Evolutionary conservation across 257 asterid genomes (phyloP), one percentile per base, ranked within the genome.

Genomic region (Pogostemon cablin): DNA sequence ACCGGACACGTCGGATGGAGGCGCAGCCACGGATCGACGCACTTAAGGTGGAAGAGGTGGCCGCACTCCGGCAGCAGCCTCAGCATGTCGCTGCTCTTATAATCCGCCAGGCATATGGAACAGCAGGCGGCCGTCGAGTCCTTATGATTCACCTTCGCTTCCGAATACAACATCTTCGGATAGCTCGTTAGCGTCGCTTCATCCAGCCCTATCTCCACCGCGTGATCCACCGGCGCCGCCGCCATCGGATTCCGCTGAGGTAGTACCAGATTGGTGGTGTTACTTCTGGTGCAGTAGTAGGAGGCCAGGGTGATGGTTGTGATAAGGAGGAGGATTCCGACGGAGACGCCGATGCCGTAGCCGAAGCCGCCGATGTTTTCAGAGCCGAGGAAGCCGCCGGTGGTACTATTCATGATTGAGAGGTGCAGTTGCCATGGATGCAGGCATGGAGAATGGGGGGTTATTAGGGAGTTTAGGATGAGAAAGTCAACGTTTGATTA

Each of bases 1-100:
- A 93, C 82, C 0, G 98, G 98, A 50, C 98, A 93, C 4, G 98
- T 90, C 0, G 98, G 97, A 79, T 93, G 92, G 72, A 72, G 79
- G 73, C 96, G 81, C 70, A 93, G 80, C 98, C 98, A 93, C 5
- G 91, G 93, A 61, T 93, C 96, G 35, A 93, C 91, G 59, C 98
- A 93, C 63, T 74, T 87, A 6, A 87, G 65, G 69, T 93, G 98
- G 75, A 90, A 93, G 9, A 88, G 75, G 61, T 93, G 98, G 34
- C 89, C 87, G 71, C 98, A 93, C 35, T 88, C 98, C 3, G 98
- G 97, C 81, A 93, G 65, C 44, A 66, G 50, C 76, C 96, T 79
- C 10, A 90, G 78, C 80, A 68, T 53, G 42, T 93, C 96, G 34
- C 73, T 78, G 53, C 58, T 70, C 78, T 82, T 86, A 64, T 93